Evolutionary conservation across 106 monocot species (phyloP), one percentile per base, ranked within the genome.

Genomic region (Acanthochlamys bracteata): DNA sequence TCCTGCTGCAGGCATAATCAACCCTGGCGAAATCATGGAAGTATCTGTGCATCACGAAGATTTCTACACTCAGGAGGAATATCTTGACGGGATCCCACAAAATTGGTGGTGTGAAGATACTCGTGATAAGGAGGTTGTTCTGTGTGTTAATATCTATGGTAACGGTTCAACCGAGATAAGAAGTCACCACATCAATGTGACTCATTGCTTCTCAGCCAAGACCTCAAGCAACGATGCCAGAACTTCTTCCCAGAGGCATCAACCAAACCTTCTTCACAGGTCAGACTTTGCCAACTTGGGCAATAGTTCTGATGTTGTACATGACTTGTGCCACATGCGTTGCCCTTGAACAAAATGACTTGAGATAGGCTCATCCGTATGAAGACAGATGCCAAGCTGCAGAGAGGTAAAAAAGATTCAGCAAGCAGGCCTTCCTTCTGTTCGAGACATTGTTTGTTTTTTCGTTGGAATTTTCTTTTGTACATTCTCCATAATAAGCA

Each of bases 1-100:
- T 53, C 87, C 87, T 21, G 76, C 69, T 17, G 56, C 41, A 45
- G 87, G 87, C 27, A 74, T 87, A 43, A 72, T 87, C 41, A 71
- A 74, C 49, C 83, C 82, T 21, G 71, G 77, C 14, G 64, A 77
- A 51, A 83, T 65, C 0, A 42, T 69, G n/a, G 80, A 87, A 57
- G 71, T 83, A 0, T 71, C 60, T 15, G 16, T 87, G 56, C 74
- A 54, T 6, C 79, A 80, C 51, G 79, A 80, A 45, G 79, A 87
- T 40, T 43, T 76, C 14, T 64, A 56, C 11, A 76, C 71, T 7
- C 53, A 66, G 6, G 81, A 75, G 40, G 81, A 81, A 26, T 68
- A 69, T 62, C 60, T 81, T 9, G 81, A 81, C 45, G 85, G 72
- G 42, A 25, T 63, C 60, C 41, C 78, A 26, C 67, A 78, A 13